phyloP scores from a whole-genome alignment of 306 rosid genomes.

The Neltuma alba region DNA sequence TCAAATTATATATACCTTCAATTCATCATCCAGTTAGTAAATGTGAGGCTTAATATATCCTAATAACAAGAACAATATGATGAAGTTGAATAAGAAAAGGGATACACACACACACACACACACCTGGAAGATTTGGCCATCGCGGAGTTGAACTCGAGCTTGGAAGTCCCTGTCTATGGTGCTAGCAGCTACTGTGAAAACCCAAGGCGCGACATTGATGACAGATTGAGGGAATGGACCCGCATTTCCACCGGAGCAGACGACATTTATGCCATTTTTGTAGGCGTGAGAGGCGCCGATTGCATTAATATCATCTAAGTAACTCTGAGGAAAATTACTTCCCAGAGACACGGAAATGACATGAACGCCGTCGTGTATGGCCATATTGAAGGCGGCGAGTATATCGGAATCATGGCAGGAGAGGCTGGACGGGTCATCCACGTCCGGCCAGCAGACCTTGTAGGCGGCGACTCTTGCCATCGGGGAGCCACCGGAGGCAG shows the following conservation, averaged over 20 bases:
- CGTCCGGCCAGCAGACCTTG: slow-evolving; percentile 80
- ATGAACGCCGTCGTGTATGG: slow-evolving; percentile 81
- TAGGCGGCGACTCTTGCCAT: slow-evolving; percentile 13
- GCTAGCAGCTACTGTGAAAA: slow-evolving; percentile 83
- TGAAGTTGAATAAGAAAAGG: no score
- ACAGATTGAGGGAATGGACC: slow-evolving; percentile 59
- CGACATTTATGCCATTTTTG: slow-evolving; percentile 69
- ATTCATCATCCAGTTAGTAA: no score
- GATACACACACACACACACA: no score
- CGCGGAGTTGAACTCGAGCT: slow-evolving; percentile 58
- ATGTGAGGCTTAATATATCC: no score
- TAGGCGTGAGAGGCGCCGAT: slow-evolving; percentile 85
- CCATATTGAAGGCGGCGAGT: slow-evolving; percentile 73
- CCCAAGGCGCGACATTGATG: slow-evolving; percentile 69
- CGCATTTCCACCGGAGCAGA: slow-evolving; percentile 80
- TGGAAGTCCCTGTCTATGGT: slow-evolving; percentile 83
- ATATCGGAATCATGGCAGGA: slow-evolving; percentile 69
- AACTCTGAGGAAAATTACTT: slow-evolving; percentile 31
- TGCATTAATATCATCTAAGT: slow-evolving; percentile 59
- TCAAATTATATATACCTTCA: no score
- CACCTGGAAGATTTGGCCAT: slow-evolving; percentile 31
- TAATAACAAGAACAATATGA: no score
- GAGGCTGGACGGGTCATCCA: no score
- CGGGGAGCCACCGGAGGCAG: background rate
- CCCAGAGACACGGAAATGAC: slow-evolving; percentile 81